Evolutionary conservation across 176 grass and related monocot species (phyloP), one percentile per base, ranked within the genome.

Genomic region (Calamus simplicifolius): DNA sequence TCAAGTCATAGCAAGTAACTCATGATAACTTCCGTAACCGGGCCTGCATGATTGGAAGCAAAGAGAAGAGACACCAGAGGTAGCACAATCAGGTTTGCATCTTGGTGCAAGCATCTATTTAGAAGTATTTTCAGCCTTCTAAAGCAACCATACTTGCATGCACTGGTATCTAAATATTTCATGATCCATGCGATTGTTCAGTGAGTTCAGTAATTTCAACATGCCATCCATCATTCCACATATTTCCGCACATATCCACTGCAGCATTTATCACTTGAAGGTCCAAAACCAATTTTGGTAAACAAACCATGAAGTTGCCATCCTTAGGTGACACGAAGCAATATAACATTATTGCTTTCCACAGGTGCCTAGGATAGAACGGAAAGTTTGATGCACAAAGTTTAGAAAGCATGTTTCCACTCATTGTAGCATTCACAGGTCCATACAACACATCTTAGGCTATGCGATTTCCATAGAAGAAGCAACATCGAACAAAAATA

Each of bases 201-300:
- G 65, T 52, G 56, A 77, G 73, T 38, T 68, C 57, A 85, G 51
- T 67, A 85, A 35, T 72, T 82, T 83, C 52, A 82, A 67, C 85
- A 88, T 81, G 27, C 79, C 78, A 68, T 85, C 71, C 74, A 95
- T 73, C 66, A 85, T 95, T 68, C 89, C 89, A 64, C 81, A 88
- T 78, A 88, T 95, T 23, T 23, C 77, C 75, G 31, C 85, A 95
- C 89, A 95, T 95, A 67, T 95, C 89, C 89, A 95, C 82, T 66
- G 72, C 51, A 23, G 85, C 77, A 88, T 95, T 95, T 50, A 82
- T 60, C 59, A 88, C 74, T 52, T 82, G 81, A 71, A 70, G 57
- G 55, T 88, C 71, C 52, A 53, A 74, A 69, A 75, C 78, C 55
- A 88, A 67, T 13, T 23, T 23, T 23, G 21, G 21, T 23, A 23